Conservation (phyloP, 208 protist species). For the Acanthamoeba pearcei region DNA sequence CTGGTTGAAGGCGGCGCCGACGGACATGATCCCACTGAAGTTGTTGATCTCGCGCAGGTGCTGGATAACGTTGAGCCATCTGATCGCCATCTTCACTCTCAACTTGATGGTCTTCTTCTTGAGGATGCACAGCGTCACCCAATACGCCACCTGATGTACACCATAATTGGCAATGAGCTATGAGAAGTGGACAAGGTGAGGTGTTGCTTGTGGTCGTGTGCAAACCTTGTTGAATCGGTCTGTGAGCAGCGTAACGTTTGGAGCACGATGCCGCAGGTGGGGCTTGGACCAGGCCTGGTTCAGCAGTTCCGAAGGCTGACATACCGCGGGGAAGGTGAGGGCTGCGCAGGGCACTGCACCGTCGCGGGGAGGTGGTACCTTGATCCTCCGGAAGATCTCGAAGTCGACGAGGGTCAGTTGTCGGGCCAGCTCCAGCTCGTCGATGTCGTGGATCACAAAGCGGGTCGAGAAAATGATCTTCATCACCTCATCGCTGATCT, state of each 20-base stretch:
- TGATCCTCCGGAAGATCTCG: constrained; percentile 69
- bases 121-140: constrained; percentile 23
- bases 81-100: neutral
- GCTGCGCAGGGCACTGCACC: neutral
- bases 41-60: constrained; percentile 77
- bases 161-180: too few species aligned
- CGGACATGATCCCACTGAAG: constrained; percentile 73
- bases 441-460: constrained; percentile 6
- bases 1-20: constrained; percentile 72
- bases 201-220: neutral
- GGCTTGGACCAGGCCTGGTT: constrained; percentile 73
- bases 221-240: constrained; percentile 63
- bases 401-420: constrained; percentile 71
- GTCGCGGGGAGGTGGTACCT: neutral
- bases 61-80: constrained; percentile 74
- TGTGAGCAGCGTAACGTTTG: neutral
- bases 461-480: constrained; percentile 41
- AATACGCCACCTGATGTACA: neutral
- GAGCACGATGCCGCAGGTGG: constrained; percentile 7
- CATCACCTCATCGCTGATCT: constrained; percentile 25
- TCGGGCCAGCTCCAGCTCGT: constrained; percentile 65
- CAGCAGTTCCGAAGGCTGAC: constrained; percentile 51
- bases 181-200: too few species aligned
- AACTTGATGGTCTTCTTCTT: constrained; percentile 28
- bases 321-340: neutral